A percentile compares a stretch with the other conserved stretches of the same genome.
phyloP scores from a whole-genome alignment of 345 rosid genomes.

The Orychophragmus violaceus region DNA sequence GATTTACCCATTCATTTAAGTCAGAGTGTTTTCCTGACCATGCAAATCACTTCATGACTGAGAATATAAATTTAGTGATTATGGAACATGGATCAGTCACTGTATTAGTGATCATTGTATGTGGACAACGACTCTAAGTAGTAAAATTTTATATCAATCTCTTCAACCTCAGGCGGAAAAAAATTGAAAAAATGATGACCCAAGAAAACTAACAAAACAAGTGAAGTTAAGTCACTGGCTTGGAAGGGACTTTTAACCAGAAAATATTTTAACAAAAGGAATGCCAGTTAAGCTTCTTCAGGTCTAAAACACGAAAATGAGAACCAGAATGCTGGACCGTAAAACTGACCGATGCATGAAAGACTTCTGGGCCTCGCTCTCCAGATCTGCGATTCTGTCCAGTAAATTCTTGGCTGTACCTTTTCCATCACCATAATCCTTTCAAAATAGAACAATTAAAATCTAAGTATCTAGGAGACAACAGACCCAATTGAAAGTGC shows the following conservation, averaged over 20 bases:
- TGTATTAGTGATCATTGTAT: neutral
- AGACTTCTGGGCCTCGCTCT: conserved; percentile 94
- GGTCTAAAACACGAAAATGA: conserved; percentile 5
- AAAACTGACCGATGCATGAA: conserved; percentile 92
- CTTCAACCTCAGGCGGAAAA: neutral
- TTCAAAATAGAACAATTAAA: conserved; percentile 10
- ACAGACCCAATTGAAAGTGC: conserved; percentile 5
- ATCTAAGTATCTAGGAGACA: conserved; percentile 5
- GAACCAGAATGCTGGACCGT: conserved; percentile 13
- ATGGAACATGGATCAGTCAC: conserved; percentile 7
- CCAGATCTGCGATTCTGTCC: conserved; percentile 69
- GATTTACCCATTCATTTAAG: neutral
- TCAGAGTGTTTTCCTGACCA: neutral
- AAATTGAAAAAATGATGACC: neutral
- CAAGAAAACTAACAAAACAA: conserved; percentile 3
- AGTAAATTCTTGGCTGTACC: conserved; percentile 77
- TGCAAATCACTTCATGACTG: conserved; percentile 1
- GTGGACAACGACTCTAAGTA: neutral
- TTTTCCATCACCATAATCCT: conserved; percentile 77
- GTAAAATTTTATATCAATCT: neutral
- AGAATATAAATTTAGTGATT: neutral
- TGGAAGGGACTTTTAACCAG: neutral
- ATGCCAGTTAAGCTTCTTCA: neutral
- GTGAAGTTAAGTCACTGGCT: neutral
- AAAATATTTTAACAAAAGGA: neutral